Base-by-base conservation (phyloP, 805 yeast species). In the Candida cerambycidarum region DNA sequence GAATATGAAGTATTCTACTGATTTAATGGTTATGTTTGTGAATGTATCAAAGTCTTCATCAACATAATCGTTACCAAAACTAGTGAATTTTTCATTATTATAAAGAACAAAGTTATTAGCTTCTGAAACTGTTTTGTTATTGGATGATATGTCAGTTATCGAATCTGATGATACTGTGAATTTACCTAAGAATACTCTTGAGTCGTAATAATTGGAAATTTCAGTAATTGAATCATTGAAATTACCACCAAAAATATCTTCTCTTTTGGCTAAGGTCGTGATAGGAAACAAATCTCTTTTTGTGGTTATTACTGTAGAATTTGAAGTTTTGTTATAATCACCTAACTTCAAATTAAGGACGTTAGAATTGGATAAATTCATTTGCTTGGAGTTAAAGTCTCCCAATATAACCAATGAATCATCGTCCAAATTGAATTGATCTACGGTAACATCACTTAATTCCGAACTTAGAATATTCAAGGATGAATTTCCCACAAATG, bases 321-420 rank as follows among this genome's bases (percentile, higher is more conserved):
- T 67, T 9, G 62, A 53, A 2, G 64, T 62, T 2, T 58, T 41
- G 48, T 67, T 65, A 45, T 66, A 70, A 13, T 54, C 51, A 1
- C 48, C 45, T 16, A 70, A 33, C 7, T 50, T 42, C 37, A 70
- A 45, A 1, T 62, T 52, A 5, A 67, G 46, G 33, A 69, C 43
- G 41, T 65, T 62, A 27, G 43, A 43, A 43, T 58, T 67, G 12
- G 54, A 42, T 13, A 65, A 45, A 3, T 65, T 50, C 9, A 63
- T 45, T n/a, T 65, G 50, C 11, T 73, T 58, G 1, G 67, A 62
- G 29, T 57, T 52, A 47, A 81, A 75, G 5, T 63, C 54, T 3
- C 88, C 88, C 16, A 71, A 61, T 8, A 80, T 45, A 3, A 75
- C 39, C 5, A 83, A 60, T 5, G 63, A 59, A 11, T 54, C 45